Conservation (phyloP, 768 basidiomycete species). For the Chiua virens region DNA sequence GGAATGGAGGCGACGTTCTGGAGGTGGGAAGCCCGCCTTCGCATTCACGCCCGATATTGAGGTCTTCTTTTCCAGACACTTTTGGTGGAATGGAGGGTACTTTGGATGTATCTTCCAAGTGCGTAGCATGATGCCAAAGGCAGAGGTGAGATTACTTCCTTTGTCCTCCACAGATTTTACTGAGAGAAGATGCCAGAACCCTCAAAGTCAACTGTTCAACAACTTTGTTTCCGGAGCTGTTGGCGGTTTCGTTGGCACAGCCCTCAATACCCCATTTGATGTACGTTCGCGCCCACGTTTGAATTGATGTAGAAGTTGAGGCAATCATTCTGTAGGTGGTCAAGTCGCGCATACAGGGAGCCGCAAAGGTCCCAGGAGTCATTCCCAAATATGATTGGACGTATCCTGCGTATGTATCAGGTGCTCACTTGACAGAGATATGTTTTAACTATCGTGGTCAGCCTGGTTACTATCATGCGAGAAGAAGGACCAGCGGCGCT, state of each 20-base stretch:
- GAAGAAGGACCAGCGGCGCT: conserved; percentile 86
- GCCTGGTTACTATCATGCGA: conserved; percentile 71
- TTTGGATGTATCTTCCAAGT: conserved; percentile 93
- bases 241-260: conserved; percentile 89
- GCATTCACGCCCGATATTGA: neutral
- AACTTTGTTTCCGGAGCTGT: conserved; percentile 90
- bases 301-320: neutral
- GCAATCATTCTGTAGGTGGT: conserved; percentile 61
- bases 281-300: conserved; percentile 28
- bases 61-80: conserved; percentile 47
- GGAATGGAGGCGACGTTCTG: conserved; percentile 99
- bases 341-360: conserved; percentile 92
- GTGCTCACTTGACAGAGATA: neutral
- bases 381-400: conserved; percentile 92
- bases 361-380: conserved; percentile 63
- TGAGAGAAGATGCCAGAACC: conserved; percentile 43
- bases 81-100: conserved; percentile 95
- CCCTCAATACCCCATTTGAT: conserved; percentile 85
- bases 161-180: neutral
- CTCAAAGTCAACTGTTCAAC: conserved; percentile 73
- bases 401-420: conserved; percentile 67
- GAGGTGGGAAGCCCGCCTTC: conserved; percentile 53
- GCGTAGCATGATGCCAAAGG: conserved; percentile 74
- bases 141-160: conserved; percentile 56
- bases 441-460: conserved; percentile 17